Evolutionary conservation across 2,329 filamentous ascomycete species (phyloP).

Genomic region (Pseudohalonectria lignicola): DNA sequence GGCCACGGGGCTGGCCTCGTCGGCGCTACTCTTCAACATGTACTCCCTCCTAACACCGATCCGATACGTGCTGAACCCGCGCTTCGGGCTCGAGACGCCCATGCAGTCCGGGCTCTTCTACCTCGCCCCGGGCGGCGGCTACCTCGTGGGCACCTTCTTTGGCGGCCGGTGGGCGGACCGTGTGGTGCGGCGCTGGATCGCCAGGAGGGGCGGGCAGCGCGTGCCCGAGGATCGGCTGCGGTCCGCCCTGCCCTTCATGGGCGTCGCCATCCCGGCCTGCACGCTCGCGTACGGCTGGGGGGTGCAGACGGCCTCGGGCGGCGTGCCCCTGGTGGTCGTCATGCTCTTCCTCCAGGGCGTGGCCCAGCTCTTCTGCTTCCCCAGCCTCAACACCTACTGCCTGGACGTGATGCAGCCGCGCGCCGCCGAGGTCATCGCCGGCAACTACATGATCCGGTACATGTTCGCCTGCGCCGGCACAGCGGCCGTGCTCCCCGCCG

Average conservation of each 20-base stretch:
- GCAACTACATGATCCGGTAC: conserved; percentile 72
- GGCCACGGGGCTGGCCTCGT: conserved; percentile 43
- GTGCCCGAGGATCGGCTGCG: conserved; percentile 61
- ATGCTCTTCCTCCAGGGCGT: conserved; percentile 61
- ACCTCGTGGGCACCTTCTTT: conserved; percentile 53
- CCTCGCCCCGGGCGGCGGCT: conserved; percentile 57
- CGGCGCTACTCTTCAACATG: conserved; percentile 59
- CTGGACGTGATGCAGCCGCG: conserved; percentile 67
- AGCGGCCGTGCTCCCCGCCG: conserved; percentile 61
- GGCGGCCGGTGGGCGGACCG: conserved; percentile 60
- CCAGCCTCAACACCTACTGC: conserved; percentile 63
- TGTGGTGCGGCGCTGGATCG: conserved; percentile 50
- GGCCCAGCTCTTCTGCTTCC: conserved; percentile 59
- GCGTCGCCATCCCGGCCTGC: conserved; percentile 48
- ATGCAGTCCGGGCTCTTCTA: conserved; percentile 59
- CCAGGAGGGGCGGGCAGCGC: conserved; percentile 39
- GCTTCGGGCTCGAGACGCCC: conserved; percentile 52
- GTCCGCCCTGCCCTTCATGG: conserved; percentile 47
- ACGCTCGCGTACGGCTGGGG: conserved; percentile 60
- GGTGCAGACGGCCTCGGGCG: conserved; percentile 24
- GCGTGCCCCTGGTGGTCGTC: conserved; percentile 44
- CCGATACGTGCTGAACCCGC: conserved; percentile 59
- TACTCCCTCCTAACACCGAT: conserved; percentile 59
- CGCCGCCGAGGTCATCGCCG: conserved; percentile 64
- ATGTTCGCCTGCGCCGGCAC: conserved; percentile 61